Percentiles rank a stretch among this genome's conserved stretches.
Conservation (phyloP, 129 eudicot genomes). For the Ambrosia trifida region DNA sequence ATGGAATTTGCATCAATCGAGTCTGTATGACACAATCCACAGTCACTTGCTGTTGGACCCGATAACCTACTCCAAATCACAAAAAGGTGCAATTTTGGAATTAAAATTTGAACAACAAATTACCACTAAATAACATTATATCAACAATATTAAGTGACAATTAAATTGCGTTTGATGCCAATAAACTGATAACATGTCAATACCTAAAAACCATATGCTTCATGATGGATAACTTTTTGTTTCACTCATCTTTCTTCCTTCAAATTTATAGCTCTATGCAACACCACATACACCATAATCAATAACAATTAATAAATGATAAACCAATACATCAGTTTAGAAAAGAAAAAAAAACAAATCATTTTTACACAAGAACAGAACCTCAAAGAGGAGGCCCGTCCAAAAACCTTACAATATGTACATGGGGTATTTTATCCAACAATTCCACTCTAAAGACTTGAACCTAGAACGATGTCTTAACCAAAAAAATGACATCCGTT, state of each 20-base stretch:
- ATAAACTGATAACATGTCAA: background rate
- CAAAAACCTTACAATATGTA: too few species aligned
- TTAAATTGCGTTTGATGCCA: background rate
- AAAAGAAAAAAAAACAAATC: conserved; percentile 29
- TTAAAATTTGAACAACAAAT: background rate
- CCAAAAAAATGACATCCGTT: too few species aligned
- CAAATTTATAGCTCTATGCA: conserved; percentile 45
- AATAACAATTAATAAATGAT: conserved; percentile 32
- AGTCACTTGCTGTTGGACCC: too few species aligned
- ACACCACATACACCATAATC: conserved; percentile 39
- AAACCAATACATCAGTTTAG: conserved; percentile 31
- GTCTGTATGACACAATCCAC: too few species aligned
- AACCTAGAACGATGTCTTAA: too few species aligned
- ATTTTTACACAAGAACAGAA: conserved; percentile 38
- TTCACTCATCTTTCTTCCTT: conserved; percentile 55
- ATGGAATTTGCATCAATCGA: too few species aligned
- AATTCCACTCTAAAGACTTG: too few species aligned
- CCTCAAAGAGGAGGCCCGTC: too few species aligned
- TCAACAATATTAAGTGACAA: background rate
- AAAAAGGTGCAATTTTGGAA: background rate
- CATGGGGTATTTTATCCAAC: too few species aligned
- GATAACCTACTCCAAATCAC: too few species aligned
- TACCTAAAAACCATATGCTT: conserved; percentile 76
- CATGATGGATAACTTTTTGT: conserved; percentile 46
- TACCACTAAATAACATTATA: background rate